Evolutionary conservation across 2,329 filamentous ascomycete species (phyloP).

Genomic region (Dactylella cylindrospora): DNA sequence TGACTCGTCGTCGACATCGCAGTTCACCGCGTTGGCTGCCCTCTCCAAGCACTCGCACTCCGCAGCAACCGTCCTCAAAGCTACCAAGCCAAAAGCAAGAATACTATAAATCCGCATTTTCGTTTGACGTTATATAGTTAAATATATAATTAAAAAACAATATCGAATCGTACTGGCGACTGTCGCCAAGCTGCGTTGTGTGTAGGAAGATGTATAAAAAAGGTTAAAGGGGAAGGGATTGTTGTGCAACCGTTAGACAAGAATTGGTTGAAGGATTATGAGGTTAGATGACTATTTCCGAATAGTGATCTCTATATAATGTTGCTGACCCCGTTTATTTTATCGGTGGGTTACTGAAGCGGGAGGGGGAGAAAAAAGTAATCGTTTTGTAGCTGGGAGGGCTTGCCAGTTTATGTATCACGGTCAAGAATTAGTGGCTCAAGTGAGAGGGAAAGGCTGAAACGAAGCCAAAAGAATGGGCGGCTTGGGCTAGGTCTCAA

Average conservation of each 20-base stretch:
- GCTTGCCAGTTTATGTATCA: conserved; percentile 38
- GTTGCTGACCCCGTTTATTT: no score
- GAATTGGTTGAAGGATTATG: background rate
- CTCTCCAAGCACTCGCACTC: conserved; percentile 23
- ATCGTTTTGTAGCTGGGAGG: background rate
- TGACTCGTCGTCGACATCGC: conserved; percentile 12
- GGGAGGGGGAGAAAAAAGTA: background rate
- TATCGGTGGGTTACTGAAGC: no score
- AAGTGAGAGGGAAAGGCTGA: conserved; percentile 22
- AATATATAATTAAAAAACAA: conserved; percentile 15
- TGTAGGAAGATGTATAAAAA: conserved; percentile 1
- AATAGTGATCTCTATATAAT: no score
- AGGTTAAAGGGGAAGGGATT: background rate
- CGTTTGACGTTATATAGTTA: conserved; percentile 3
- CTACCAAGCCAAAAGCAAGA: conserved; percentile 16
- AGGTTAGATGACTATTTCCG: no score
- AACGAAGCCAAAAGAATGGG: conserved; percentile 23
- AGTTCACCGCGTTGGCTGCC: conserved; percentile 11
- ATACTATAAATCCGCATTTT: conserved; percentile 31
- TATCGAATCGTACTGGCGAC: no score
- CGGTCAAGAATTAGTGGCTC: conserved; percentile 17
- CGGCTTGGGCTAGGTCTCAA: conserved; percentile 21
- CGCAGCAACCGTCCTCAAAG: conserved; percentile 20
- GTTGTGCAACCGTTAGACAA: conserved; percentile 38
- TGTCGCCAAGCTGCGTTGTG: no score